Percentiles rank a stretch among this genome's conserved stretches.
These are phyloP conservation scores for Elsinoe arachidis DNA, from an alignment of 2,329 filamentous ascomycete genomes.

Conservation along the genomic window DNA sequence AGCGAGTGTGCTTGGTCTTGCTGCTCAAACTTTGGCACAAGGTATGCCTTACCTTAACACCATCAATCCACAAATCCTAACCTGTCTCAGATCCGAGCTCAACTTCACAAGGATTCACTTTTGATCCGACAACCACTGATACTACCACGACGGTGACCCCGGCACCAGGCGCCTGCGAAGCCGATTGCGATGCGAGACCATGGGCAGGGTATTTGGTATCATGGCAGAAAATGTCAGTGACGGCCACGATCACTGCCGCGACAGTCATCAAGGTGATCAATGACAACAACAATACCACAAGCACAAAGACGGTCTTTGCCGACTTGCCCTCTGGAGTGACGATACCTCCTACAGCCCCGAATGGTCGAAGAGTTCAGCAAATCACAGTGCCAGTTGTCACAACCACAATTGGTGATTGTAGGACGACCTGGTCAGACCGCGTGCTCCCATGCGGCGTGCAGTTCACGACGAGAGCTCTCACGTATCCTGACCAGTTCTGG, in stretches of 20 bases:
- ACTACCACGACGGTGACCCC: not conserved
- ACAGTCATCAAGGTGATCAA: constrained; percentile 1
- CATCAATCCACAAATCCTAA: not conserved
- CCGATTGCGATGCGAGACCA: not conserved
- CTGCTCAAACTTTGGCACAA: not conserved
- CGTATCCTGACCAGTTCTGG: not conserved
- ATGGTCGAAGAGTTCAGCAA: constrained; percentile 1
- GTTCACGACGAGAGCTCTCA: not conserved
- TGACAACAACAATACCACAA: constrained; percentile 4
- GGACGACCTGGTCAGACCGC: not conserved
- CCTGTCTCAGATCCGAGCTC: not conserved
- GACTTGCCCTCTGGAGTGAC: constrained; percentile 2
- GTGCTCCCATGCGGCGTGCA: not conserved
- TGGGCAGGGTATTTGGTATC: not conserved
- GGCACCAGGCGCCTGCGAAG: not conserved
- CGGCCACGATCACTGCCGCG: not conserved
- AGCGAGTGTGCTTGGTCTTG: not conserved
- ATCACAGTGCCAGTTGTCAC: not conserved
- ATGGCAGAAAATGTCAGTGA: constrained; percentile 4
- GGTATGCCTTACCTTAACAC: not conserved
- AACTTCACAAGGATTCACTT: not conserved
- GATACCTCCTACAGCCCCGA: not conserved
- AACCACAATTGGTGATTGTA: not conserved
- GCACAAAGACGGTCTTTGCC: constrained; percentile 4
- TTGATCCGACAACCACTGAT: not conserved